Evolutionary conservation across 495 filamentous ascomycete genomes (phyloP).

Genomic region (Glonium stellatum): DNA sequence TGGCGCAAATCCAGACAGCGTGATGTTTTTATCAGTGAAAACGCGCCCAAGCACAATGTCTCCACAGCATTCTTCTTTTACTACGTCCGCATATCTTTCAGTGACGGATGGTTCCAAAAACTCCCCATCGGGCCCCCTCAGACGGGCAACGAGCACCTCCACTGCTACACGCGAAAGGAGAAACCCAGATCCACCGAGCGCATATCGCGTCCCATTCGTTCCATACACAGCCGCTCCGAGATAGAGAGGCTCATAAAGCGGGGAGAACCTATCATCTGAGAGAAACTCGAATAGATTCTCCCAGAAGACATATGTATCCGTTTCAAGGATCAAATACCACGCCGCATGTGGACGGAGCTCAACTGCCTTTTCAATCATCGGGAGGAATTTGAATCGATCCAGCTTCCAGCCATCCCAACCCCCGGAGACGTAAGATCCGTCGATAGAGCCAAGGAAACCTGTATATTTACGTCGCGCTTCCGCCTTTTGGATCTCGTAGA

Average conservation of each 20-base stretch:
- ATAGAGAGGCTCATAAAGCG: constrained; percentile 12
- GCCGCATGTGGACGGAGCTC: constrained; percentile 14
- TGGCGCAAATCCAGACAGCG: too few relatives aligned
- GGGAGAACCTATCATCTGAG: constrained; percentile 11
- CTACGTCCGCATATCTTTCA: too few relatives aligned
- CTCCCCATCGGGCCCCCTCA: background rate
- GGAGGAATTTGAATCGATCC: constrained; percentile 26
- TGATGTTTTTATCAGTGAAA: too few relatives aligned
- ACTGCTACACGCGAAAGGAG: constrained; percentile 21
- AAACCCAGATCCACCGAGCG: constrained; percentile 23
- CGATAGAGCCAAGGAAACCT: background rate
- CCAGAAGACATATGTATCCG: constrained; percentile 25
- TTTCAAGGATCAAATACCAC: constrained; percentile 26
- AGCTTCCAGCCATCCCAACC: constrained; percentile 16
- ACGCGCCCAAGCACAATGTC: too few relatives aligned
- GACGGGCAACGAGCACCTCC: constrained; percentile 6
- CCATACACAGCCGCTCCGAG: constrained; percentile 8
- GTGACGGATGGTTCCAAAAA: background rate
- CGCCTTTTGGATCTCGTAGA: constrained; percentile 34
- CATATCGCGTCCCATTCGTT: constrained; percentile 6
- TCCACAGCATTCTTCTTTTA: too few relatives aligned
- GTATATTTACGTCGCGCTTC: background rate
- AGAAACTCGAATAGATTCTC: constrained; percentile 26
- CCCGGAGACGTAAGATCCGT: constrained; percentile 7
- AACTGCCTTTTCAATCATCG: constrained; percentile 27